These are phyloP conservation scores for Anaeramoeba ignava DNA, from an alignment of 78 protist species.

Conservation along the genomic window DNA sequence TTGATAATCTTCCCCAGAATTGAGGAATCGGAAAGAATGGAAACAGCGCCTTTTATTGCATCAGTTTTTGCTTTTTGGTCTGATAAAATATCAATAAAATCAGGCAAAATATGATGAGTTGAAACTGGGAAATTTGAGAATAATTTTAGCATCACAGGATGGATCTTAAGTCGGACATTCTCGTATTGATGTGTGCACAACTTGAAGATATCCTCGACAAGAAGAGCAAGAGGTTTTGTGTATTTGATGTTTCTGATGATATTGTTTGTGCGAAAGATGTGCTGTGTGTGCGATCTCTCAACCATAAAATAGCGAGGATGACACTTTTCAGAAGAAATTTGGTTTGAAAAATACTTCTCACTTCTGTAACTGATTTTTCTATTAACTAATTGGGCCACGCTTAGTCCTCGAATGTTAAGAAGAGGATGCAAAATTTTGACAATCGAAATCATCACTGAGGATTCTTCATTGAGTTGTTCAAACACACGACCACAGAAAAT, in stretches of 20 bases:
- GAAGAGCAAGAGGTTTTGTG: not conserved
- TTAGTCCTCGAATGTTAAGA: not conserved
- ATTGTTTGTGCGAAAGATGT: not conserved
- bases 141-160: not conserved
- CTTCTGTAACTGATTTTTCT: not conserved
- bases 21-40: not conserved
- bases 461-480: not conserved
- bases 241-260: not conserved
- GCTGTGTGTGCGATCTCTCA: not conserved
- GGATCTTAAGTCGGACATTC: not conserved
- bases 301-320: not conserved
- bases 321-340: not conserved
- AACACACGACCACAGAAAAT: not conserved
- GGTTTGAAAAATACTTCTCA: not conserved
- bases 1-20: not conserved
- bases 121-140: not conserved
- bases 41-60: not conserved
- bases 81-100: not conserved
- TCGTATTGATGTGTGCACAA: not conserved
- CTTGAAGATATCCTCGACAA: not conserved
- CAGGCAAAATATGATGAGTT: not conserved
- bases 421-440: not conserved
- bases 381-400: not conserved
- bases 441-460: not conserved
- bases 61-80: not conserved